Evolutionary conservation across 2,329 filamentous ascomycete species (phyloP).

Genomic region (Aureobasidium sp.): DNA sequence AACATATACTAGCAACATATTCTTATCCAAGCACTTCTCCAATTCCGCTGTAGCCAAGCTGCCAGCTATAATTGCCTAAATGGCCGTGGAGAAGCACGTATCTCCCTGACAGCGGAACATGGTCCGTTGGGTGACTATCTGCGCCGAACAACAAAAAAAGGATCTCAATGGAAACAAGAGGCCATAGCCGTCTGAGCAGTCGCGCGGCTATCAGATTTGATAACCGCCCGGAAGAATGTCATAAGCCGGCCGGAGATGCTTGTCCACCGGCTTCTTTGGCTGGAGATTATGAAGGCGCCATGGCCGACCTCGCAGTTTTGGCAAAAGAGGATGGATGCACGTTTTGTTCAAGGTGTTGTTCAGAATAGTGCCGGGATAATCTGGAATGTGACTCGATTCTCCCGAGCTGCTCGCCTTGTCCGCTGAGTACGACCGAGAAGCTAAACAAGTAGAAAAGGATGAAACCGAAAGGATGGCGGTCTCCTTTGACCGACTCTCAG

Average conservation of each 20-base stretch:
- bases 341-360: neutral
- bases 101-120: too few species aligned
- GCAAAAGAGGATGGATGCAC: neutral
- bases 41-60: neutral
- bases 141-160: neutral
- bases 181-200: neutral
- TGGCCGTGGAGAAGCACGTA: too few species aligned
- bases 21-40: neutral
- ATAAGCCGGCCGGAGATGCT: conserved; percentile 12
- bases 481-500: too few species aligned
- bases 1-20: neutral
- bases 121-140: neutral
- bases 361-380: neutral
- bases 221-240: conserved; percentile 11
- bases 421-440: neutral
- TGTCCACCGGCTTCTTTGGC: neutral
- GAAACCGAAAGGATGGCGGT: neutral
- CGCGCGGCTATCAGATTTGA: conserved; percentile 7
- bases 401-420: neutral
- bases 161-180: neutral
- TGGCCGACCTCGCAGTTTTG: conserved; percentile 4
- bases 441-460: neutral
- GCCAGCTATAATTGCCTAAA: neutral
- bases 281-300: neutral
- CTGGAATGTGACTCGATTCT: neutral